Percentiles rank a stretch among this genome's conserved stretches.
phyloP scores from a whole-genome alignment of 345 rosid genomes.

The Camelina neglecta region DNA sequence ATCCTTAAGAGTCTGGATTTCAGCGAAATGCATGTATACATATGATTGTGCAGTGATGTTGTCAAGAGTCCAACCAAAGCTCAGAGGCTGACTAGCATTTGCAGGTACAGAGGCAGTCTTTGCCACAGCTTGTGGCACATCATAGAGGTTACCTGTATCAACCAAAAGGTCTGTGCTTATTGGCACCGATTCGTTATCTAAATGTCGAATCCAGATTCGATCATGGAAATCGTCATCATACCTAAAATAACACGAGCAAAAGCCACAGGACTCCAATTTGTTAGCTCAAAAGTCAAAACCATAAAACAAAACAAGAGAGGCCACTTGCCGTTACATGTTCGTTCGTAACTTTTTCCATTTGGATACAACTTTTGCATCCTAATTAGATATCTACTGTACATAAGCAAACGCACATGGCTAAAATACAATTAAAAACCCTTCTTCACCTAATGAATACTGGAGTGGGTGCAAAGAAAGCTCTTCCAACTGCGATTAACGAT shows the following conservation, averaged over 20 bases:
- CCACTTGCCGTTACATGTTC: not conserved
- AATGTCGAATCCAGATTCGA: slow-evolving; percentile 45
- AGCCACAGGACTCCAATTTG: not conserved
- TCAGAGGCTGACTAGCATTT: slow-evolving; percentile 35
- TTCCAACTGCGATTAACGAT: slow-evolving; percentile 11
- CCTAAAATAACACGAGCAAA: not conserved
- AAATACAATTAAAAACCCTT: not conserved
- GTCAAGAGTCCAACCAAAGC: not conserved
- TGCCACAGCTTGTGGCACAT: slow-evolving; percentile 39
- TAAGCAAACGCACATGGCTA: not conserved
- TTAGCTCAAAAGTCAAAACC: not conserved
- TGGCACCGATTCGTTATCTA: not conserved
- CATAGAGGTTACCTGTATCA: slow-evolving; percentile 1
- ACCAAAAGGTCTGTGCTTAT: slow-evolving; percentile 15
- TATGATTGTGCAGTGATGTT: slow-evolving; percentile 20
- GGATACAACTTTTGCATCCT: too few species aligned
- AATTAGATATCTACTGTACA: too few species aligned
- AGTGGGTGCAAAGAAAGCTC: slow-evolving; percentile 22
- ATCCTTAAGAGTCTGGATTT: slow-evolving; percentile 32
- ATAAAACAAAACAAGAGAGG: not conserved
- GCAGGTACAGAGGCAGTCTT: slow-evolving; percentile 35
- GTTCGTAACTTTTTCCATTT: not conserved
- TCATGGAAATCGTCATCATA: slow-evolving; percentile 51
- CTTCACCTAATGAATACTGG: slow-evolving; percentile 30
- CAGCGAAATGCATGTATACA: slow-evolving; percentile 57